Conservation (phyloP, 345 rosid species). For the Capsella bursapastoris region DNA sequence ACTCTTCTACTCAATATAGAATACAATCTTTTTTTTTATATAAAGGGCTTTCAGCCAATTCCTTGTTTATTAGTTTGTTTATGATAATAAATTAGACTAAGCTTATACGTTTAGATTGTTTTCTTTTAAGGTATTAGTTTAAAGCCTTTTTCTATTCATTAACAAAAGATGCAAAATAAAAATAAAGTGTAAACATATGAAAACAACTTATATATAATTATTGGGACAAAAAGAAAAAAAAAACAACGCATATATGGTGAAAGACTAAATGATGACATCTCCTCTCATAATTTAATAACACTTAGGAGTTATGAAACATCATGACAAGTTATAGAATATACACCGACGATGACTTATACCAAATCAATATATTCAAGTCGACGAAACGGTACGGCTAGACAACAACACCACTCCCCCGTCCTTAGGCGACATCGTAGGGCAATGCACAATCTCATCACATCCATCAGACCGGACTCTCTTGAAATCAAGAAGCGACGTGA, state of each 20-base stretch:
- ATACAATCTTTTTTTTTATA: too few relatives aligned
- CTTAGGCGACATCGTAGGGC: slow-evolving; percentile 77
- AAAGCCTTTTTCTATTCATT: too few relatives aligned
- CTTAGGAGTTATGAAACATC: neutral
- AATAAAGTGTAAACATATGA: too few relatives aligned
- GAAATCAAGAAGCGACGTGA: slow-evolving; percentile 61
- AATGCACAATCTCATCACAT: slow-evolving; percentile 69
- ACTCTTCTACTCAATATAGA: too few relatives aligned
- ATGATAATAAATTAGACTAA: too few relatives aligned
- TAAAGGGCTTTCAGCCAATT: too few relatives aligned
- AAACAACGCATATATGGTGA: neutral
- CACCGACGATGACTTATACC: neutral
- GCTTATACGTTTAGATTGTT: too few relatives aligned
- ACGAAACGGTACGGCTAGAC: slow-evolving; percentile 50
- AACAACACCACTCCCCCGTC: slow-evolving; percentile 71
- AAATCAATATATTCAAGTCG: slow-evolving; percentile 24
- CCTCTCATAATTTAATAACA: neutral
- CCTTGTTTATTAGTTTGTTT: too few relatives aligned
- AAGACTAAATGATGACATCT: neutral
- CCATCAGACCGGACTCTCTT: slow-evolving; percentile 55
- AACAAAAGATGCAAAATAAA: too few relatives aligned
- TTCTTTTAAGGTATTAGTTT: too few relatives aligned
- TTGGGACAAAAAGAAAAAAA: neutral
- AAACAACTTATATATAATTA: too few relatives aligned
- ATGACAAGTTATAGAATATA: too few relatives aligned